Percentiles rank a stretch among this genome's conserved stretches.
Evolutionary conservation across 257 asterid genomes (phyloP).

Genomic region (Haberlea rhodopensis): DNA sequence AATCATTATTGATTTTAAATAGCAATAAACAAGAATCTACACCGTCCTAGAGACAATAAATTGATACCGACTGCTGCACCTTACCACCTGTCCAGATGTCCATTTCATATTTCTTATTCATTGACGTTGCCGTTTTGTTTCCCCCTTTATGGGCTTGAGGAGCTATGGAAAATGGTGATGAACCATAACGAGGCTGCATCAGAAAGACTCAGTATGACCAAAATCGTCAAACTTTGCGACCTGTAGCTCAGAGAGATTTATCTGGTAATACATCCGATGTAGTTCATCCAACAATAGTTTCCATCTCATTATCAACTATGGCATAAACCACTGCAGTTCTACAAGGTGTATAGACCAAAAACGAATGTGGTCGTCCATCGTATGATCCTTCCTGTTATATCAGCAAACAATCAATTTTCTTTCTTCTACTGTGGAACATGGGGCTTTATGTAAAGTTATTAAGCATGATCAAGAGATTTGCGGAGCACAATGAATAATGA

Average conservation of each 20-base stretch:
- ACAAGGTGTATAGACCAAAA: not conserved
- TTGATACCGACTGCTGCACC: not conserved
- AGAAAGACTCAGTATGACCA: not conserved
- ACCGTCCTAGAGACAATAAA: not conserved
- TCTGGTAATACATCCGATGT: not conserved
- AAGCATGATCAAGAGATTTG: not conserved
- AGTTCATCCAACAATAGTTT: constrained; percentile 25
- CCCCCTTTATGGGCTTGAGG: not conserved
- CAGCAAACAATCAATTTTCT: not conserved
- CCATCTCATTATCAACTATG: constrained; percentile 28
- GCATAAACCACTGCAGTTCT: not conserved
- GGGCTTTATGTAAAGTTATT: not conserved
- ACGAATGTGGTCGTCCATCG: not conserved
- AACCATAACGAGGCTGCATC: not conserved
- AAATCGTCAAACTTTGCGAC: not conserved
- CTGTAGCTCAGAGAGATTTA: not conserved
- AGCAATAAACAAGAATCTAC: not conserved
- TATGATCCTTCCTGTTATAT: not conserved
- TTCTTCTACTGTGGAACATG: not conserved
- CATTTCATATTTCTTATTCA: not conserved
- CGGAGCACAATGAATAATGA: not conserved
- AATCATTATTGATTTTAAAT: not conserved
- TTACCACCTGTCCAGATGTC: not conserved
- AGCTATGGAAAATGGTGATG: not conserved
- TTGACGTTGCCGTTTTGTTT: not conserved